These are phyloP conservation scores for Capsicum baccatum DNA, from an alignment of 257 asterid species.

Conservation along the genomic window DNA sequence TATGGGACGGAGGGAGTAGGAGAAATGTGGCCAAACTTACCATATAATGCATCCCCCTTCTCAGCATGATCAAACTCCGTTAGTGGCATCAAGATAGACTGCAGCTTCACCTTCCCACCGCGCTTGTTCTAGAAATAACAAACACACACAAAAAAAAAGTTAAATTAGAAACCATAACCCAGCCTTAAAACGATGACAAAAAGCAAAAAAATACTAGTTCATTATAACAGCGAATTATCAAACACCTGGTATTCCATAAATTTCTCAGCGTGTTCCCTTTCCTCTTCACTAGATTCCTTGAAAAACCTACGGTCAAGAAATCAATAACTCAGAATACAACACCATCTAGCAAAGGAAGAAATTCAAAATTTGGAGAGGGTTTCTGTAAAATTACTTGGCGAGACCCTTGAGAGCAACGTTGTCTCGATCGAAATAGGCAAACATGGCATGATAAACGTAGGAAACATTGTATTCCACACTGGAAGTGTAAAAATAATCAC, in stretches of 20 bases:
- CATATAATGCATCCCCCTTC: slow-evolving; percentile 85
- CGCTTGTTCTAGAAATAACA: slow-evolving; percentile 54
- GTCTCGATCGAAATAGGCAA: slow-evolving; percentile 80
- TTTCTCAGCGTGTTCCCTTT: slow-evolving; percentile 80
- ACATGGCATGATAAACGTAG: slow-evolving; percentile 83
- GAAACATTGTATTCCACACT: slow-evolving; percentile 90
- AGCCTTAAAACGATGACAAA: neutral
- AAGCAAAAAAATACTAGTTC: neutral
- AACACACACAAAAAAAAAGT: neutral
- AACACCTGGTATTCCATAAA: slow-evolving; percentile 82
- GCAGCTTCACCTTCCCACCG: slow-evolving; percentile 80
- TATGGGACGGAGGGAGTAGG: no score
- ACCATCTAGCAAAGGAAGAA: neutral
- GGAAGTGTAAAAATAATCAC: slow-evolving; percentile 30
- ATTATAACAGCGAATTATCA: slow-evolving; percentile 12
- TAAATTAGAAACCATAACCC: slow-evolving; percentile 7
- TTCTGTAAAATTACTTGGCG: slow-evolving; percentile 56
- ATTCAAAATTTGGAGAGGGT: neutral
- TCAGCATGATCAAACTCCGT: slow-evolving; percentile 75
- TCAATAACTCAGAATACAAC: neutral
- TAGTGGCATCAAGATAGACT: slow-evolving; percentile 68
- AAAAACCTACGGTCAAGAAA: slow-evolving; percentile 52
- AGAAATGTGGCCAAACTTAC: slow-evolving; percentile 39
- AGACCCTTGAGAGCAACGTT: slow-evolving; percentile 89
- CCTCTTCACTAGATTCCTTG: slow-evolving; percentile 80